Base-by-base conservation (phyloP, 345 rosid genomes). In the Acer yangbiense region DNA sequence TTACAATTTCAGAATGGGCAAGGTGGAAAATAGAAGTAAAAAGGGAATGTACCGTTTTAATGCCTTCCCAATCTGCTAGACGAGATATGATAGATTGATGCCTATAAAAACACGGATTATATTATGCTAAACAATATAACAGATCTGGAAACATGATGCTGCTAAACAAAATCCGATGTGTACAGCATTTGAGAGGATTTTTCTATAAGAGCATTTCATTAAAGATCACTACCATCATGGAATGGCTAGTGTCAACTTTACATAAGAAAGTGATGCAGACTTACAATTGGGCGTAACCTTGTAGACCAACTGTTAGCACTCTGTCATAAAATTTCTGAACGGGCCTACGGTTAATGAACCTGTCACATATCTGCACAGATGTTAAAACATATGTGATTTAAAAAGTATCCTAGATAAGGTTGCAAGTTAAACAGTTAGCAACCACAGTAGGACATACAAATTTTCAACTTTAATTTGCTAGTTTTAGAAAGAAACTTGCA, bases 271-370 rank as follows among this genome's bases (percentile, higher is more conserved):
- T 27, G 58, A 68, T 20, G 27, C 13, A 66, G 68, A 78, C 88
- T 61, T 82, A 85, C 88, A 76, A 29, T 76, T 78, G 75, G 9
- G 86, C 86, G 78, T 78, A 85, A 82, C 79, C 82, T 78, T 72
- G 78, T 3, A 85, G 84, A 66, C 88, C 88, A 69, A 70, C 7
- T 39, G 75, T 27, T 50, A 85, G 72, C 27, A 57, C 82, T 76
- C 57, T 80, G 69, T 73, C 75, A 78, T 85, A 85, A 10, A 80
- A 50, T 63, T 75, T 82, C 73, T 85, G 88, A 7, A 52, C 58
- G 65, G 70, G 70, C 63, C 74, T 78, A 54, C 88, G 86, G 68
- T 73, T 76, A 46, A 85, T 75, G 68, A 80, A 85, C 80, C 88
- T 85, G 74, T 85, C 88, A 69, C 86, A 77, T 17, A 85, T 65